Evolutionary conservation across 2,329 filamentous ascomycete genomes (phyloP), one percentile per base, ranked within the genome.

Genomic region (Aspergillus sp.): DNA sequence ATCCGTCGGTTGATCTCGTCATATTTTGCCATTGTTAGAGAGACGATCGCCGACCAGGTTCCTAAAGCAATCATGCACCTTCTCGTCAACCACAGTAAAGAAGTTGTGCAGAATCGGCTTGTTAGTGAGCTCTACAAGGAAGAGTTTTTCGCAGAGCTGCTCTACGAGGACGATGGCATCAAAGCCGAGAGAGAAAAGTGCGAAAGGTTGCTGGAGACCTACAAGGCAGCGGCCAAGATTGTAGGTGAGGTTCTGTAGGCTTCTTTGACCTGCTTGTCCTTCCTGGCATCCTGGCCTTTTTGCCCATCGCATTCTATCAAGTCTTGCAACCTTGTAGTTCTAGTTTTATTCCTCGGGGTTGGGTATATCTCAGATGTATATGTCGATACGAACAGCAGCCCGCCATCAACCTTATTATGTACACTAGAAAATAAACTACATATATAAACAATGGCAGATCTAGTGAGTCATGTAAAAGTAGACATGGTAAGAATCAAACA

Each of bases 11-110:
- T 99, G 60, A 99, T 99, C 76, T 96, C 92, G 34, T 97, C 93
- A 1, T 99, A 99, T 83, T 99, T 99, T 84, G 96, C 97, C 77
- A 99, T 99, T 72, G 95, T 99, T 51, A 91, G 95, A 65, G 95
- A 99, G 80, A 94, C 92, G n/a, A 97, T 97, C 71, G 94, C 94
- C 49, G 95, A 99, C 76, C 94, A 98, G 80, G 95, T 99, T 11
- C 95, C 95, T 68, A 99, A 99, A 81, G 95, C 95, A 5, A 91
- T 99, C 69, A 99, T 99, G 95, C 95, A 99, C 77, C 87, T 99
- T 51, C 86, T 99, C 38, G 95, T 99, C 74, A 99, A 99, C 79
- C 92, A 97, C 82, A 96, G 92, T 81, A 97, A 98, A 78, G 95
- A 99, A 69, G 94, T 94, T 13, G 93, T 99, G 34, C 95, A 99